Evolutionary conservation across 23 red algal genomes (phyloP).

Genomic region (Gracilaria caudata): DNA sequence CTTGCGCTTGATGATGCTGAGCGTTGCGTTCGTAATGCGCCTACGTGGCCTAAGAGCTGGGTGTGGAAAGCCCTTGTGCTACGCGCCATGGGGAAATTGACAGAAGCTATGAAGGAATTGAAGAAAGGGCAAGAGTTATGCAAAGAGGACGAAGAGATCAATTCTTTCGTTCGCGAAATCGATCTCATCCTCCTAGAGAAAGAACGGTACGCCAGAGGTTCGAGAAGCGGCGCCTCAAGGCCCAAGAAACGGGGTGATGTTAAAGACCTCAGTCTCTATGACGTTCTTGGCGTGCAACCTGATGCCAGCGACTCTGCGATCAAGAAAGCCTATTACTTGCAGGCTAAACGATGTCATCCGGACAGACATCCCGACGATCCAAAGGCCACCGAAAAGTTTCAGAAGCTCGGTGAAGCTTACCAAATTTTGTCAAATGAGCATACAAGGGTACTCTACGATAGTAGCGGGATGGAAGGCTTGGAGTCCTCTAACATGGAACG

Average conservation of each 20-base stretch:
- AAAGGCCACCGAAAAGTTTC: conserved; percentile 90
- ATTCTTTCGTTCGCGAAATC: conserved; percentile 39
- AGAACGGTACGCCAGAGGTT: conserved; percentile 42
- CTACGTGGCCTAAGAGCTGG: conserved; percentile 69
- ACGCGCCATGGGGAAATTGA: conserved; percentile 49
- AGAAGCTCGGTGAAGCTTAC: conserved; percentile 90
- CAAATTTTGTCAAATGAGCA: conserved; percentile 78
- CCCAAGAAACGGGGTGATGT: conserved; percentile 39
- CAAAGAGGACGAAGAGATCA: conserved; percentile 64
- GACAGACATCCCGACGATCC: conserved; percentile 82
- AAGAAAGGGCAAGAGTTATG: conserved; percentile 72
- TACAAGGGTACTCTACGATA: conserved; percentile 64
- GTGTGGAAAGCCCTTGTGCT: conserved; percentile 70
- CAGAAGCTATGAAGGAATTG: conserved; percentile 51
- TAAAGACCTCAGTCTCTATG: conserved; percentile 81
- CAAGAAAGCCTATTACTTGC: conserved; percentile 94
- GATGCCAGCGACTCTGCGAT: conserved; percentile 85
- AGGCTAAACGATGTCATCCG: conserved; percentile 87
- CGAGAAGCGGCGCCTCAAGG: conserved; percentile 22
- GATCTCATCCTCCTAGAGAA: conserved; percentile 25
- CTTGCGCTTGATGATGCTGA: conserved; percentile 80
- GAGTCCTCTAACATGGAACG: conserved; percentile 66
- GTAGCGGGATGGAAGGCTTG: conserved; percentile 63
- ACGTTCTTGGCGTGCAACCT: conserved; percentile 85
- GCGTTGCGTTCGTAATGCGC: conserved; percentile 67